phyloP scores from a whole-genome alignment of 2,329 filamentous ascomycete genomes.

The Paramyrothecium sp. region DNA sequence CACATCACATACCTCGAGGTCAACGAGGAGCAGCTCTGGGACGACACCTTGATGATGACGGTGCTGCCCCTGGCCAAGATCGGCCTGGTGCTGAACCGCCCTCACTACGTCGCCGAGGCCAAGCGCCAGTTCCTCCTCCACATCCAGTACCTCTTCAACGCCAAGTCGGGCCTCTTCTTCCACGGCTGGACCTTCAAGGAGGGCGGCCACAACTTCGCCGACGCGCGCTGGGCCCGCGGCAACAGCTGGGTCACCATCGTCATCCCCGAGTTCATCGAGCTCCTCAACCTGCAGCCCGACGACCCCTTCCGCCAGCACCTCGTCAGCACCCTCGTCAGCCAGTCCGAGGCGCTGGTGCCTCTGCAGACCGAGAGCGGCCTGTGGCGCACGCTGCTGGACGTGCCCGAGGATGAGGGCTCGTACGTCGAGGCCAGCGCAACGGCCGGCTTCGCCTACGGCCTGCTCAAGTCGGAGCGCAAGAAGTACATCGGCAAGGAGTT shows the following conservation, averaged over 20 bases:
- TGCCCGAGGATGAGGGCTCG: constrained; percentile 63
- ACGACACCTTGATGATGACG: constrained; percentile 87
- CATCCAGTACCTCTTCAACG: constrained; percentile 76
- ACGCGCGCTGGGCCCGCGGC: constrained; percentile 56
- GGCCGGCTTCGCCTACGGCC: constrained; percentile 77
- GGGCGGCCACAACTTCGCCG: constrained; percentile 61
- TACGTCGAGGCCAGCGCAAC: constrained; percentile 77
- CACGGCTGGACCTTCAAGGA: constrained; percentile 79
- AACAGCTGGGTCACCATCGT: constrained; percentile 79
- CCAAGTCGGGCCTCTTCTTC: constrained; percentile 70
- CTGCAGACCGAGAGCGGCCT: constrained; percentile 63
- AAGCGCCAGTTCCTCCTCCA: constrained; percentile 77
- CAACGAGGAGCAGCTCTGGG: constrained; percentile 78
- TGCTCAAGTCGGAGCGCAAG: constrained; percentile 71
- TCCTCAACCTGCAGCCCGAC: constrained; percentile 61
- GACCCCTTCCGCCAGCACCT: constrained; percentile 63
- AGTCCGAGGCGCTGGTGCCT: constrained; percentile 62
- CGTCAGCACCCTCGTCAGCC: constrained; percentile 63
- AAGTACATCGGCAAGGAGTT: constrained; percentile 66
- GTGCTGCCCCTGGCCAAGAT: constrained; percentile 80
- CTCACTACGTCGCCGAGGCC: constrained; percentile 74
- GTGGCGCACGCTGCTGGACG: constrained; percentile 74
- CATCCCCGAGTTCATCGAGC: constrained; percentile 78
- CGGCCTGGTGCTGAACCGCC: constrained; percentile 65
- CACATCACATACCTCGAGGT: constrained; percentile 71